Percentiles rank a stretch among this genome's conserved stretches.
phyloP scores from a whole-genome alignment of 75 land plant genomes.

The Sequoiadendron giganteum region DNA sequence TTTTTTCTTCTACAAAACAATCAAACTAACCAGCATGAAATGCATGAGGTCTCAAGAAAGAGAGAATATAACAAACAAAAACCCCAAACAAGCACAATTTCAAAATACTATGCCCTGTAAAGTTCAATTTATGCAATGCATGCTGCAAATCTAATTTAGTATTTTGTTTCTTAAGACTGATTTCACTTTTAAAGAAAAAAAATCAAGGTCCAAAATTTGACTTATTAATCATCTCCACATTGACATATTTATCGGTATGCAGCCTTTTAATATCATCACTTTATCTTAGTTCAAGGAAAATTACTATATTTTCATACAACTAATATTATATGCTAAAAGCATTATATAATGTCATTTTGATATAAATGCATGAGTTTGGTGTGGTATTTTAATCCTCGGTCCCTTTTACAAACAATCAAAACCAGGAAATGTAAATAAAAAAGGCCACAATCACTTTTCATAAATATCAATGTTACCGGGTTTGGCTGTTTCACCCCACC shows the following conservation, averaged over 20 bases:
- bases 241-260: background rate
- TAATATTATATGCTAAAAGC: background rate
- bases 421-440: background rate
- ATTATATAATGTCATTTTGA: background rate
- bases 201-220: background rate
- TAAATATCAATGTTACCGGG: too few species aligned
- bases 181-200: background rate
- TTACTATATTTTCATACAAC: background rate
- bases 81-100: background rate
- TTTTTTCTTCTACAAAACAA: background rate
- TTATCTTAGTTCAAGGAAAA: background rate
- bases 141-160: background rate
- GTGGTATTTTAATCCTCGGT: background rate
- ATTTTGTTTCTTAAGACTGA: background rate
- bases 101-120: background rate
- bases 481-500: too few species aligned
- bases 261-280: background rate
- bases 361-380: background rate
- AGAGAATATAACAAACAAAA: background rate
- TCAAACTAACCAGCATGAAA: background rate
- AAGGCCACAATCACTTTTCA: too few species aligned
- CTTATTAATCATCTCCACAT: background rate
- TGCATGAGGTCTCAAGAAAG: background rate
- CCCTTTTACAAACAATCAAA: background rate
- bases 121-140: background rate